Base-by-base conservation (phyloP, 2,329 filamentous ascomycete species). In the Hypoxylon sp. region DNA sequence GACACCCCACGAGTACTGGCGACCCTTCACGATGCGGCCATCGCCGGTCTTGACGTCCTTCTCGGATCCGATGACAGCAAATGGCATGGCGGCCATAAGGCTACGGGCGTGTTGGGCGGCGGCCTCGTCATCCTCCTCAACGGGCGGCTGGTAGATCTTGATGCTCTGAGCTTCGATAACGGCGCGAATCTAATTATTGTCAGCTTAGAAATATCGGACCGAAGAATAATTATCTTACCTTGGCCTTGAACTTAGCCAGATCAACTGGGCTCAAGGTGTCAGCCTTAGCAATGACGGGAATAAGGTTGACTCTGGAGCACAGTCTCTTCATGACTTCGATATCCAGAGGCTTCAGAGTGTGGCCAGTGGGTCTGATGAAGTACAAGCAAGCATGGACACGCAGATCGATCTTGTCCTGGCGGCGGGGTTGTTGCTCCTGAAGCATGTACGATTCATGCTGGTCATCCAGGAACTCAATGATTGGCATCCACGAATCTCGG, bases 361-460 rank as follows among this genome's bases (percentile, higher is more conserved):
- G 94, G 71, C 94, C 95, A 47, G 94, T 99, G 51, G 94, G 94
- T 71, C 95, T 88, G 75, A 99, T 97, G 78, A 99, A 99, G 86
- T 99, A 99, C 72, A 99, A 77, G 77, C 94, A 99, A 63, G 93
- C 89, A 74, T 99, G 94, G 63, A 99, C 95, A 79, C 94, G 92
- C 69, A 99, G 89, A 73, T 99, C 94, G 69, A 99, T 99, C 85
- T 97, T 99, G 82, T 99, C 94, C 69, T 89, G 87, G 70, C 94
- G 91, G 76, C 91, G 91, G 66, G 95, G 94, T 79, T 99, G 94
- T 78, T 99, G 94, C 85, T 99, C 94, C 82, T 99, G 94, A 72
- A 99, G 84, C 94, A 99, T 99, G 78, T 99, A 99, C 26, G 94
- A 99, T 82, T 99, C 94, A 75, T 99, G 95, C 83, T 99, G 94